phyloP scores from a whole-genome alignment of 352 stramenopile species.

The Pythium oligandrum region DNA sequence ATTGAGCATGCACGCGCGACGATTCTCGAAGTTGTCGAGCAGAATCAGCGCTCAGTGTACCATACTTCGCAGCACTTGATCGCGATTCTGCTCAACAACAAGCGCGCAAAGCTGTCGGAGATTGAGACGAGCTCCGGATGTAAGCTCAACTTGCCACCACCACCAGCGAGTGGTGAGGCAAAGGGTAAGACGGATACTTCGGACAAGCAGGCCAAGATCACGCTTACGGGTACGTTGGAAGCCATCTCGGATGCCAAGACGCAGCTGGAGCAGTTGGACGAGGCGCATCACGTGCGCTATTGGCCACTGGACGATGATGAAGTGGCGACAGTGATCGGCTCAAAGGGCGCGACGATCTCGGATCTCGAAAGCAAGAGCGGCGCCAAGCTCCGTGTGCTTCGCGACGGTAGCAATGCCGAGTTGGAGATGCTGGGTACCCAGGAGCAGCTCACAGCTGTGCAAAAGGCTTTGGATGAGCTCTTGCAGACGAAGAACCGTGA shows the following conservation, averaged over 20 bases:
- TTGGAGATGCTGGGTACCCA: constrained; percentile 72
- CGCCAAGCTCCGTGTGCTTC: constrained; percentile 53
- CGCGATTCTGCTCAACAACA: constrained; percentile 56
- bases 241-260: constrained; percentile 59
- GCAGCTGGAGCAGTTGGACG: constrained; percentile 52
- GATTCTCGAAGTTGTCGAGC: constrained; percentile 66
- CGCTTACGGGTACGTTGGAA: constrained; percentile 49
- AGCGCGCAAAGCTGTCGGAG: constrained; percentile 71
- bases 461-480: constrained; percentile 48
- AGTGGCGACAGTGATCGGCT: constrained; percentile 69
- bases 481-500: constrained; percentile 76
- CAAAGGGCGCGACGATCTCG: constrained; percentile 74
- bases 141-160: constrained; percentile 51
- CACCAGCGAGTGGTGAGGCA: constrained; percentile 6
- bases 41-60: constrained; percentile 70
- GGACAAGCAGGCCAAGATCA: constrained; percentile 58
- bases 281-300: constrained; percentile 59
- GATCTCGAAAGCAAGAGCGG: constrained; percentile 62
- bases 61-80: constrained; percentile 58
- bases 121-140: constrained; percentile 55
- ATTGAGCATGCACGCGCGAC: constrained; percentile 39
- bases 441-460: constrained; percentile 50
- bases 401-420: constrained; percentile 35
- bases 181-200: constrained; percentile 16
- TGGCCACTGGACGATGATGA: constrained; percentile 71